A percentile compares a stretch with the other conserved stretches of the same genome.
These are phyloP conservation scores for Coemansia sp. DNA, from an alignment of 192 early-diverging fungal genomes.

Conservation along the genomic window DNA sequence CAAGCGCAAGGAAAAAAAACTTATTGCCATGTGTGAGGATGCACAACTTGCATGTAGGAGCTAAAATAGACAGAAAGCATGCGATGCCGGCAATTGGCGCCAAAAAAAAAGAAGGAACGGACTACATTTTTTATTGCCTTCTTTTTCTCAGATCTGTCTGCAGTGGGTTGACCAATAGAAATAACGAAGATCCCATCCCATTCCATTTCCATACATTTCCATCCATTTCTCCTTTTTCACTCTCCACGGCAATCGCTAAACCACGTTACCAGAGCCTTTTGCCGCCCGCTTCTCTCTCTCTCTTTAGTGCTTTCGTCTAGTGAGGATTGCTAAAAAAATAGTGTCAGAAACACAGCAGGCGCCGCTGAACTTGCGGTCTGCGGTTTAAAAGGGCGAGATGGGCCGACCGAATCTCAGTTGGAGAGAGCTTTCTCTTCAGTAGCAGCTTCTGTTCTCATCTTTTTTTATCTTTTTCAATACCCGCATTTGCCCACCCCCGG, in stretches of 20 bases:
- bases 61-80: background rate
- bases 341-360: background rate
- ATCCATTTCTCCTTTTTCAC: background rate
- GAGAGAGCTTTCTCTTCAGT: background rate
- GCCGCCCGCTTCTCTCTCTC: background rate
- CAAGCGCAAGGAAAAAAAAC: background rate
- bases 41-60: background rate
- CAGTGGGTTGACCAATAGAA: background rate
- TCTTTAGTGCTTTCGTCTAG: background rate
- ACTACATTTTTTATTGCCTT: background rate
- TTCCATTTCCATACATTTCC: background rate
- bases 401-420: background rate
- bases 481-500: background rate
- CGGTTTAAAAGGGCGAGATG: background rate
- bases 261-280: background rate
- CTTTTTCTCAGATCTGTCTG: background rate
- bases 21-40: background rate
- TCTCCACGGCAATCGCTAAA: too few relatives aligned
- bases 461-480: background rate
- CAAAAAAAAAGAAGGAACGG: background rate
- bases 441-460: slow-evolving; percentile 6
- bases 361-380: background rate
- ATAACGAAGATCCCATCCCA: background rate
- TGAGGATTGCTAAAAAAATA: background rate
- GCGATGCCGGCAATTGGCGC: background rate